Percentiles rank a stretch among this genome's conserved stretches.
Evolutionary conservation across 208 protist species (phyloP).

Genomic region (Crithidia bombi): DNA sequence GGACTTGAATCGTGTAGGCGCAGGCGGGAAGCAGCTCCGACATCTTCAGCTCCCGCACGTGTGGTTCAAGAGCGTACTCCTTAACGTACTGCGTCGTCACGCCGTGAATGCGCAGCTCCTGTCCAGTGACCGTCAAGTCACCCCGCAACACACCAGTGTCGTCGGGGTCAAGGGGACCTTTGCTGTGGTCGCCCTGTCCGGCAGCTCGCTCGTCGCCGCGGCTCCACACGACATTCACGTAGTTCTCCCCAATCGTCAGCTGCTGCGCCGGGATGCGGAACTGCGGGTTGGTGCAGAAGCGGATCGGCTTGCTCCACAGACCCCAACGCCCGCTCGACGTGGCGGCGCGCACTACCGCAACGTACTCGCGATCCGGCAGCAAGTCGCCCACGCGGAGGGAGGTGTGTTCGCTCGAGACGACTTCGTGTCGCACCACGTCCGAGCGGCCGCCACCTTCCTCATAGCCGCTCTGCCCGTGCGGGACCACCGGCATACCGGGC

Average conservation of each 20-base stretch:
- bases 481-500: constrained; percentile 26
- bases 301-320: constrained; percentile 85
- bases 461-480: constrained; percentile 75
- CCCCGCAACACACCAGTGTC: constrained; percentile 63
- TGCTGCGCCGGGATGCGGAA: constrained; percentile 87
- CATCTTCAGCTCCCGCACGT: constrained; percentile 88
- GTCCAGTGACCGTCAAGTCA: constrained; percentile 83
- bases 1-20: constrained; percentile 90
- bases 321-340: constrained; percentile 86
- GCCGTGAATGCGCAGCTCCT: constrained; percentile 90
- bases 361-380: constrained; percentile 87
- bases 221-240: constrained; percentile 87
- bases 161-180: background rate
- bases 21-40: constrained; percentile 81
- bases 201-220: constrained; percentile 52
- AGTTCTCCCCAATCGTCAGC: constrained; percentile 93
- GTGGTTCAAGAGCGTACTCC: constrained; percentile 80
- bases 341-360: constrained; percentile 84
- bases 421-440: constrained; percentile 58
- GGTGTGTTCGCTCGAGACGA: constrained; percentile 82
- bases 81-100: constrained; percentile 80
- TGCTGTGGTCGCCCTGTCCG: background rate
- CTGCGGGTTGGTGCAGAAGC: constrained; percentile 88
- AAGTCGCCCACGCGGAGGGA: constrained; percentile 79
- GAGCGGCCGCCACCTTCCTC: constrained; percentile 65